These are phyloP conservation scores for Plasmodium coatneyi DNA, from an alignment of 169 alveolate genomes.

Conservation along the genomic window DNA sequence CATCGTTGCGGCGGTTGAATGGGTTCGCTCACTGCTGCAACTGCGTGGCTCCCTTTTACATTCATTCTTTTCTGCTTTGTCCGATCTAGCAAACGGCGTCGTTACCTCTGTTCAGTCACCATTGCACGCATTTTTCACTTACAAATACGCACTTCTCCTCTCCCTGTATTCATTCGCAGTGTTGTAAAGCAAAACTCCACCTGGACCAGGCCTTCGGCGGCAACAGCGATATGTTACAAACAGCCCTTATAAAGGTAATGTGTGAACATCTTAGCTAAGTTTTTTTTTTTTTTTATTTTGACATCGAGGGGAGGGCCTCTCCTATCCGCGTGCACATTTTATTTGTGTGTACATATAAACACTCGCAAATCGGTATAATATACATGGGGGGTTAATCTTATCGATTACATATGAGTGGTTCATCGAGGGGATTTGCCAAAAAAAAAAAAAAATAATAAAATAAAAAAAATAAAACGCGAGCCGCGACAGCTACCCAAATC, in stretches of 20 bases:
- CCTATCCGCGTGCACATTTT: neutral
- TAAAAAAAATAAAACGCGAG: too few relatives aligned
- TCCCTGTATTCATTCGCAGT: constrained; percentile 53
- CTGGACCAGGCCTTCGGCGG: constrained; percentile 90
- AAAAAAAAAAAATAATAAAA: too few relatives aligned
- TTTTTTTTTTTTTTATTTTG: neutral
- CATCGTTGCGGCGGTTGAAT: neutral
- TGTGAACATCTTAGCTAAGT: neutral
- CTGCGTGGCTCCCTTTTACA: neutral
- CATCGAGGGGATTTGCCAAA: neutral
- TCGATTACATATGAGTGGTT: neutral
- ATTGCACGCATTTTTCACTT: neutral
- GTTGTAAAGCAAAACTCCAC: constrained; percentile 87
- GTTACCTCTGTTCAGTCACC: neutral
- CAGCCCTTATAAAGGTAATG: constrained; percentile 80
- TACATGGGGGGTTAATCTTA: neutral
- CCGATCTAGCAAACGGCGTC: neutral
- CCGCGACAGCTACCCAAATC: too few relatives aligned
- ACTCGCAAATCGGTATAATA: neutral
- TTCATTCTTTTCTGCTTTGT: neutral
- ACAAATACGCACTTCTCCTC: neutral
- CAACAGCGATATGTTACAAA: constrained; percentile 80
- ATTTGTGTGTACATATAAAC: neutral
- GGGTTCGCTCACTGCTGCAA: neutral
- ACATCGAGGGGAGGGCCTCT: neutral